Evolutionary conservation across 805 yeast species (phyloP), one percentile per base, ranked within the genome.

Genomic region (Candida peoriensis): DNA sequence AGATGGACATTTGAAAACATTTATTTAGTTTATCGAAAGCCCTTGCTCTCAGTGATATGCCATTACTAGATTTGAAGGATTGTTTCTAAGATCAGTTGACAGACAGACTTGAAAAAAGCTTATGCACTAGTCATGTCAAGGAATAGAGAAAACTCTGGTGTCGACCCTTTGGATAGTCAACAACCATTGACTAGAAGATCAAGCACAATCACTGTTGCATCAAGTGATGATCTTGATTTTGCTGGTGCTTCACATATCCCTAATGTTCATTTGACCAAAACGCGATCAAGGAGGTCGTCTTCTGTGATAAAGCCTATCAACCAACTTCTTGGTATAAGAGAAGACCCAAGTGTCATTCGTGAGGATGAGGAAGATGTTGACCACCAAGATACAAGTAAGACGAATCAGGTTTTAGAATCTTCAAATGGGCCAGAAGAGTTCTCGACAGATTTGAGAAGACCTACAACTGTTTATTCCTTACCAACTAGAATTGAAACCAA

Each of bases 111-210:
- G n/a, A n/a, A n/a, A n/a, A n/a, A n/a, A n/a, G n/a, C n/a, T n/a
- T n/a, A n/a, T n/a, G n/a, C 5, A 13, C 11, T 15, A 8, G 26
- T 20, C 25, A 20, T 32, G 26, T 27, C 9, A 24, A 20, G 19
- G 21, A 6, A 23, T 23, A 3, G 31, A 19, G 14, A 16, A 21
- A 6, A 5, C 13, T 39, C 43, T 8, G 39, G 33, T 30, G 40
- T 39, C 4, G 45, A 42, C 35, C 45, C 45, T 2, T 39, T 42
- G 19, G 45, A 42, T 19, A 13, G n/a, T n/a, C n/a, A n/a, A n/a
- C n/a, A n/a, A n/a, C n/a, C 35, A 5, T 29, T 39, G 12, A 22
- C 37, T 4, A 34, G 39, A 28, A 34, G 43, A 2, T 36, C 42
- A 11, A 20, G 21, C 19, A n/a, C n/a, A n/a, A n/a, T n/a, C n/a